Base-by-base conservation (phyloP, 2,329 filamentous ascomycete species). In the Aspergillus sp. region DNA sequence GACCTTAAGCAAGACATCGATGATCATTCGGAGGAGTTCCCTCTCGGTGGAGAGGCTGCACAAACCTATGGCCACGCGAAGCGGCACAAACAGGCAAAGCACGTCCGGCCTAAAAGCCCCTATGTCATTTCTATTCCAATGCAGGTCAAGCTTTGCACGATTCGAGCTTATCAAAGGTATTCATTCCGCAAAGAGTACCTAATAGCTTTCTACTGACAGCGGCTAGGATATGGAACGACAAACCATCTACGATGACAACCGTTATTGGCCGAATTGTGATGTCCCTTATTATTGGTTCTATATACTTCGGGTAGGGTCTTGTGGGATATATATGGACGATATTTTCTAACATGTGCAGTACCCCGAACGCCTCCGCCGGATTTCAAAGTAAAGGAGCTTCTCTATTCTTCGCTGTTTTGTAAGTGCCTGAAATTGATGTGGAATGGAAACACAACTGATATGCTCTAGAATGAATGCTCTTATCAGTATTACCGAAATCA, bases 351-450 rank as follows among this genome's bases (percentile, higher is more conserved):
- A 90, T 66, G 91, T 91, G 74, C 91, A 85, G 81, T 86, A 96
- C 75, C 72, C 76, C 83, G 30, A 71, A 80, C 6, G 82, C 80
- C n/a, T 88, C 90, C 0, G 73, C 75, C 22, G 90, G 87, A 61
- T 95, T 96, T 78, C 93, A 87, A 77, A 83, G 86, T 67, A 87
- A 91, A 63, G 89, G 89, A 58, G 87, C 89, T 46, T 82, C 95
- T 13, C 78, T 96, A 52, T 96, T 96, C 82, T 95, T 96, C 70
- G 89, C 91, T 63, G 87, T 92, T 69, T 79, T 96, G 64, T 93
- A 81, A 91, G 93, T 88, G 46, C 4, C 15, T 12, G 6, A 22
- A 12, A 4, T 8, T 8, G 8, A 37, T 17, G 42, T n/a, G 9
- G 6, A n/a, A 8, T 27, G 4, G 22, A 19, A 27, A 8, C 8